Base-by-base conservation (phyloP, 768 basidiomycete genomes). In the Psilocybe subaeruginosa region DNA sequence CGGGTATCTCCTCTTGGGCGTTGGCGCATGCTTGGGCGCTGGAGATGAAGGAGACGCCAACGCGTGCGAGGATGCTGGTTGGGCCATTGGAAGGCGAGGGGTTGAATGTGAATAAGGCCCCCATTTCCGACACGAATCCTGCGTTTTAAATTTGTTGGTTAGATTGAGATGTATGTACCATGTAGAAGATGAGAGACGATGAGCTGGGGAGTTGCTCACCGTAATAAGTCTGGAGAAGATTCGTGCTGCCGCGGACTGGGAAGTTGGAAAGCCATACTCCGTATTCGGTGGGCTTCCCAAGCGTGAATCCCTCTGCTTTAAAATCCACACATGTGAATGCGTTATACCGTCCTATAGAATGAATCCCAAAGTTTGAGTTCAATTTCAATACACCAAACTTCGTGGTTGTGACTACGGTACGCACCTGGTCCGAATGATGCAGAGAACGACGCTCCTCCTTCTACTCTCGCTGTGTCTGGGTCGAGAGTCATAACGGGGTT, bases 41-140 rank as follows among this genome's bases (percentile, higher is more conserved):
- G 3, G 87, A 88, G 54, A 88, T 83, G 64, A 88, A 80, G 0
- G 86, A 88, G 5, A 89, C 80, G n/a, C 88, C 87, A 3, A 84
- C 80, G n/a, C 87, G 83, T 1, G 77, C 85, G 19, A 86, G 75
- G 59, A 89, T 82, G 11, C 52, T 65, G 1, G 78, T 74, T 0
- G 82, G 83, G 8, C 68, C 61, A 9, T 61, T 54, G n/a, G 69
- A 65, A 5, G 80, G 77, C 23, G 77, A 73, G 4, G 80, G 83
- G 0, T 68, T 68, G 72, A 86, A 87, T 0, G 82, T 83, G 51
- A 86, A 72, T 7, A 86, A 64, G 1, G 80, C 84, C 11, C 87
- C 85, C 52, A 84, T 72, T 65, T 85, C 78, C n/a, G 78, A 77
- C 12, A 76, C 69, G 61, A 80, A 82, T 29, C 81, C 84, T 85